Base-by-base conservation (phyloP, 164 flowering plant genomes). In the Santalum album region DNA sequence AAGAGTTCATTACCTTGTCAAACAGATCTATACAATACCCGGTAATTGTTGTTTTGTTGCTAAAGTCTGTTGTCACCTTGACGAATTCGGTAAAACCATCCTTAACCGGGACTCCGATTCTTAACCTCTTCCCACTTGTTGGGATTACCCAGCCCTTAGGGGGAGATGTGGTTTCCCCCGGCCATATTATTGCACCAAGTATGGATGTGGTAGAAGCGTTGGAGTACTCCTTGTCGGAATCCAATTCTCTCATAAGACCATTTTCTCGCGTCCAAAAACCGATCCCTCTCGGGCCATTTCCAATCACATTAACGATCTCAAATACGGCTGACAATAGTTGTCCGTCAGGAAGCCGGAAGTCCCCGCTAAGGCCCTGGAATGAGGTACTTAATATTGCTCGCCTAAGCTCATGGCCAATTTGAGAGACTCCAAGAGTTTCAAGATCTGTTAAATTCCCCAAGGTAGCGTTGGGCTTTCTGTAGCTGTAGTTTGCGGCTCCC, bases 21-120 rank as follows among this genome's bases (percentile, higher is more conserved):
- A 76, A 76, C 9, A 76, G 64, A 1, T 64, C 76, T 19, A 61
- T 68, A 17, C 62, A 68, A 39, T 29, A 75, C 0, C 82, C 82
- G 0, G 51, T 52, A 16, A 49, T 61, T 12, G 51, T 47, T 18
- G 36, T 43, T n/a, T 54, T 58, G 18, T 56, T 68, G 14, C 5
- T 43, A 10, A 65, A 43, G 43, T 67, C 60, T 47, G 15, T 21
- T 20, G 21, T 50, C 21, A 69, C 64, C 11, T 59, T 60, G 20
- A 74, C 67, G 35, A 74, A 77, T 39, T 74, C 70, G 1, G 0
- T 48, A 29, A 65, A 75, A 12, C 70, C 69, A 3, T 27, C 45
- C 35, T 55, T 72, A 19, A 62, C 56, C 0, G 79, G 79, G 6
- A 71, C 74, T 1, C 66, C 69, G 18, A 78, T 66, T 39, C 11